A percentile compares a stretch with the other conserved stretches of the same genome.
These are phyloP conservation scores for Aegilops sharonensis DNA, from an alignment of 176 grass and related monocot species.

Conservation along the genomic window DNA sequence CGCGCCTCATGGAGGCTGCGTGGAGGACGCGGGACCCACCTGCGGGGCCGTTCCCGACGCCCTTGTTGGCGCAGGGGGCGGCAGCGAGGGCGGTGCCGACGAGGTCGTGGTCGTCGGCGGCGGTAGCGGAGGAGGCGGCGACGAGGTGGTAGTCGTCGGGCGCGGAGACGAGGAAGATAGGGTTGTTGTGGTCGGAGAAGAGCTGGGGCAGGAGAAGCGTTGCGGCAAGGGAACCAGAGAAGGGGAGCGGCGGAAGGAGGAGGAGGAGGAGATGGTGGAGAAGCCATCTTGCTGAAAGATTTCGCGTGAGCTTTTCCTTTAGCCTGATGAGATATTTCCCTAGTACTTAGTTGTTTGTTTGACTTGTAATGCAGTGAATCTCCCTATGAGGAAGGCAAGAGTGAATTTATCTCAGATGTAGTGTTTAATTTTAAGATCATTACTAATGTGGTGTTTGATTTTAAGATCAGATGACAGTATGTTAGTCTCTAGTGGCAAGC, in stretches of 20 bases:
- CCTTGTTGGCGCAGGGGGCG: not conserved
- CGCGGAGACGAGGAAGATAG: conserved; percentile 17
- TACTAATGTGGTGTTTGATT: too few species aligned
- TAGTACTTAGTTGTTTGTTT: not conserved
- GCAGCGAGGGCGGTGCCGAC: not conserved
- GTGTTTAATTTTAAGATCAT: not conserved
- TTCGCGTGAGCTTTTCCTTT: not conserved
- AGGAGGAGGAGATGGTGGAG: not conserved
- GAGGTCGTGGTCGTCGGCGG: conserved; percentile 19
- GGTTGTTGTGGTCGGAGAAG: conserved; percentile 35
- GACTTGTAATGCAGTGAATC: not conserved
- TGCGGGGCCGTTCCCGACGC: conserved; percentile 15
- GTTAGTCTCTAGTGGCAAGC: too few species aligned
- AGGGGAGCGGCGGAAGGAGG: not conserved
- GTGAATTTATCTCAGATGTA: too few species aligned
- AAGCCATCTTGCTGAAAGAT: conserved; percentile 28
- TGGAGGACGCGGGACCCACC: conserved; percentile 1
- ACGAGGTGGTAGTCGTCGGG: conserved; percentile 22
- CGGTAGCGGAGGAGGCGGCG: not conserved
- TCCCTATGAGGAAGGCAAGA: too few species aligned
- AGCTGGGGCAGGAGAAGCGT: conserved; percentile 11
- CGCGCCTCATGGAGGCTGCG: not conserved
- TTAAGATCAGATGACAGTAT: too few species aligned
- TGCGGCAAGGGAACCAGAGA: conserved; percentile 32
- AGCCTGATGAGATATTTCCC: not conserved